Conservation (phyloP, 768 basidiomycete genomes). For the Leccinum longicurvipes region DNA sequence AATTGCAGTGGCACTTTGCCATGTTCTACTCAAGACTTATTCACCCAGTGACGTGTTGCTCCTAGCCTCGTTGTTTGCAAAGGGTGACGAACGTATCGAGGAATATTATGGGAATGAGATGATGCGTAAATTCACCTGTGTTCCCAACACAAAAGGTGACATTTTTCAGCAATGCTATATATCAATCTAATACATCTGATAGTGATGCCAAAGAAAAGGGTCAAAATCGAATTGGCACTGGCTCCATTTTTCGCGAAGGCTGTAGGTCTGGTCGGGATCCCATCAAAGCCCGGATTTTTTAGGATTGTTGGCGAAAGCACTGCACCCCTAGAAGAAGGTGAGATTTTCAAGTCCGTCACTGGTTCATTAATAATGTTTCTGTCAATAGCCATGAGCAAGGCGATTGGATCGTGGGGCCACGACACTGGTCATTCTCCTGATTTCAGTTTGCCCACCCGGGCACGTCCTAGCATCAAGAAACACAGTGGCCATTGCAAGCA, state of each 20-base stretch:
- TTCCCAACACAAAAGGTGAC: not conserved
- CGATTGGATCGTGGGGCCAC: not conserved
- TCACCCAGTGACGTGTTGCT: slow-evolving; percentile 12
- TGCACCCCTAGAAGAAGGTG: slow-evolving; percentile 1
- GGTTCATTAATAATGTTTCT: not conserved
- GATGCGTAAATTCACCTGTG: not conserved
- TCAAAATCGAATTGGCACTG: not conserved
- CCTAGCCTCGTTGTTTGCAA: slow-evolving; percentile 7
- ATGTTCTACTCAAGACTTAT: slow-evolving; percentile 10
- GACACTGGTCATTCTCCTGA: not conserved
- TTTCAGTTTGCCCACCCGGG: not conserved
- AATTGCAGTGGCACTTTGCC: slow-evolving; percentile 11
- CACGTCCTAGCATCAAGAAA: not conserved
- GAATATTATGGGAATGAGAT: not conserved
- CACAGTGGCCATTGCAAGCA: slow-evolving; percentile 4
- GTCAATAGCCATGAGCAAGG: not conserved
- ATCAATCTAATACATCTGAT: not conserved
- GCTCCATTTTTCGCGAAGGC: not conserved
- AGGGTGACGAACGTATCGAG: not conserved
- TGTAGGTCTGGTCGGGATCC: not conserved
- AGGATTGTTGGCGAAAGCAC: not conserved
- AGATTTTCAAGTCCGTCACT: not conserved
- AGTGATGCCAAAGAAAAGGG: not conserved
- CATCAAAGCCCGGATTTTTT: not conserved
- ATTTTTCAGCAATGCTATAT: not conserved